Percentiles rank a stretch among this genome's conserved stretches.
These are phyloP conservation scores for Ocimum tenuiflorum DNA, from an alignment of 257 asterid species.

Conservation along the genomic window DNA sequence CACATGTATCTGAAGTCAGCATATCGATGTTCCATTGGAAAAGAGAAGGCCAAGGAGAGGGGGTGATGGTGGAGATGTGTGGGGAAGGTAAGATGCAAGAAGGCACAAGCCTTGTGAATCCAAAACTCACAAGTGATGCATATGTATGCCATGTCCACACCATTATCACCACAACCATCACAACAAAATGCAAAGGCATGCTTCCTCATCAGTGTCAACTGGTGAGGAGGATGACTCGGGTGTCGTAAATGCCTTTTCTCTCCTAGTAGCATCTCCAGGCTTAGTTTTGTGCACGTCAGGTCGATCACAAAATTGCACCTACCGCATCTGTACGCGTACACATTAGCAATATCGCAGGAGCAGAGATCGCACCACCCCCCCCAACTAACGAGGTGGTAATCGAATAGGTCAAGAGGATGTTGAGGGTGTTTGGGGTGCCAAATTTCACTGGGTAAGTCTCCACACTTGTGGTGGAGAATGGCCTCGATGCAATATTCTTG, in stretches of 20 bases:
- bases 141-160: neutral
- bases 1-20: neutral
- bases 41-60: neutral
- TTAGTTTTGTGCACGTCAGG: neutral
- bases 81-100: neutral
- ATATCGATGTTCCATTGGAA: neutral
- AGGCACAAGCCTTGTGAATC: neutral
- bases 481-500: too few species aligned
- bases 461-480: too few species aligned
- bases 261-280: neutral
- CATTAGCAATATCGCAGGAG: neutral
- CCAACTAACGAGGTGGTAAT: neutral
- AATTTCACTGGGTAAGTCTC: neutral
- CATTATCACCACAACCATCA: neutral
- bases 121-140: neutral
- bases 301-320: neutral
- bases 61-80: neutral
- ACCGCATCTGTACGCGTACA: neutral
- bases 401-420: neutral
- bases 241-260: neutral
- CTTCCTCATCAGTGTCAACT: conserved; percentile 1
- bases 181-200: neutral
- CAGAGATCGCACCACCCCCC: neutral
- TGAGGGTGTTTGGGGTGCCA: neutral
- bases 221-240: neutral